Conservation (phyloP, 2,329 filamentous ascomycete species). For the Botrytis byssoidea region DNA sequence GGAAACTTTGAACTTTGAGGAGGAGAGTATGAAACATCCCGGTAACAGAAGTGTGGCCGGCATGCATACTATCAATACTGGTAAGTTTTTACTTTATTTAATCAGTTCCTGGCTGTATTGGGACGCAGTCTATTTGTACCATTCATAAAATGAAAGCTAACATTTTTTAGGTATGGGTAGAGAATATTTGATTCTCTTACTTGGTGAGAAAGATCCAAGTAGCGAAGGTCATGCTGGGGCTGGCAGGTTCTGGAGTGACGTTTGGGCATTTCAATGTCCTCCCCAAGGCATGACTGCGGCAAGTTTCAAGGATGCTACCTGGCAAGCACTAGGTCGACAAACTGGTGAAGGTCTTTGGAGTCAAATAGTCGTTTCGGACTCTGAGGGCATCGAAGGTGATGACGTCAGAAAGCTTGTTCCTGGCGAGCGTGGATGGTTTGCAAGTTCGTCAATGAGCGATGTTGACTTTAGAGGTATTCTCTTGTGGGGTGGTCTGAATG, state of each 20-base stretch:
- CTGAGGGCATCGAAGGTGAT: slow-evolving; percentile 45
- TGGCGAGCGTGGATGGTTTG: slow-evolving; percentile 55
- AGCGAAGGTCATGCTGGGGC: slow-evolving; percentile 50
- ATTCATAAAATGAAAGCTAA: not conserved
- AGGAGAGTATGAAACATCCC: slow-evolving; percentile 49
- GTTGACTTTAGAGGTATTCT: slow-evolving; percentile 59
- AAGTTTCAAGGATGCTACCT: slow-evolving; percentile 55
- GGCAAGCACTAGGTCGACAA: slow-evolving; percentile 51
- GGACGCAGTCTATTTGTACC: not conserved
- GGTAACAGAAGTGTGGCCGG: slow-evolving; percentile 53
- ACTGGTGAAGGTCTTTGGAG: slow-evolving; percentile 61
- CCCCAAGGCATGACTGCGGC: slow-evolving; percentile 54
- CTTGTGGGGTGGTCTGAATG: slow-evolving; percentile 59
- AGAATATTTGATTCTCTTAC: slow-evolving; percentile 60
- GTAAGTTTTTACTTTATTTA: slow-evolving; percentile 29
- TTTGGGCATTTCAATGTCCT: slow-evolving; percentile 64
- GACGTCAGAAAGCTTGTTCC: slow-evolving; percentile 48
- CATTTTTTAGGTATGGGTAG: slow-evolving; percentile 45
- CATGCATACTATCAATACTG: slow-evolving; percentile 56
- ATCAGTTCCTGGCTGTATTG: not conserved
- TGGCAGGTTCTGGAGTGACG: slow-evolving; percentile 57
- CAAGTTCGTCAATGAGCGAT: slow-evolving; percentile 55
- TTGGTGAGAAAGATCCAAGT: slow-evolving; percentile 56
- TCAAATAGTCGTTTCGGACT: slow-evolving; percentile 51
- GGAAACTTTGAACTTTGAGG: slow-evolving; percentile 50